Percentiles rank a stretch among this genome's conserved stretches.
These are phyloP conservation scores for Fusarium coffeatum DNA, from an alignment of 2,329 filamentous ascomycete species.

Conservation along the genomic window DNA sequence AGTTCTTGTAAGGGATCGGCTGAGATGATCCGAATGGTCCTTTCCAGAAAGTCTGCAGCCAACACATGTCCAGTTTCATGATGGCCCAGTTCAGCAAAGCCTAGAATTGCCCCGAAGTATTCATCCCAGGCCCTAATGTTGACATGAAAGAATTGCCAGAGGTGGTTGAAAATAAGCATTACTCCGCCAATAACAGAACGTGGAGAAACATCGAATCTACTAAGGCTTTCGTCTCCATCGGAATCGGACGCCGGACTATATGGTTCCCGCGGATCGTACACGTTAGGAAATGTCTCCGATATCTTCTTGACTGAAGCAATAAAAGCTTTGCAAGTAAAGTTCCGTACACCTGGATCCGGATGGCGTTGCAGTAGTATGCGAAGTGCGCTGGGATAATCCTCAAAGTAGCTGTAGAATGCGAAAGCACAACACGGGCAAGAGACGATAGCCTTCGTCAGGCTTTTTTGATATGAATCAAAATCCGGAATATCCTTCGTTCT, in stretches of 20 bases:
- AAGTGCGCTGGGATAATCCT: slow-evolving; percentile 65
- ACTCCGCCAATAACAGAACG: slow-evolving; percentile 52
- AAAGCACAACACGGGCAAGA: slow-evolving; percentile 65
- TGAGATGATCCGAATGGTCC: slow-evolving; percentile 68
- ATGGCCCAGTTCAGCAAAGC: slow-evolving; percentile 72
- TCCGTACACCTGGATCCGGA: slow-evolving; percentile 66
- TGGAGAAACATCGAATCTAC: slow-evolving; percentile 4
- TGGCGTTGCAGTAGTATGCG: slow-evolving; percentile 73
- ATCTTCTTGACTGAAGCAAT: slow-evolving; percentile 65
- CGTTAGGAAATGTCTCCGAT: slow-evolving; percentile 58
- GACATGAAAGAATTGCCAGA: slow-evolving; percentile 73
- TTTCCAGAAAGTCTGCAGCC: slow-evolving; percentile 69
- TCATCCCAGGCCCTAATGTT: slow-evolving; percentile 78
- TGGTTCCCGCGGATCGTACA: slow-evolving; percentile 55
- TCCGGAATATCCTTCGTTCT: slow-evolving; percentile 76
- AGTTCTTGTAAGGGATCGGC: slow-evolving; percentile 67
- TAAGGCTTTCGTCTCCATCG: slow-evolving; percentile 46
- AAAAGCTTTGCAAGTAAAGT: slow-evolving; percentile 63
- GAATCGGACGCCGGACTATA: slow-evolving; percentile 40
- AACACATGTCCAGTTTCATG: slow-evolving; percentile 70
- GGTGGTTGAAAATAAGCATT: slow-evolving; percentile 62
- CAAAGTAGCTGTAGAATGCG: slow-evolving; percentile 71
- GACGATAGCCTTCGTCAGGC: slow-evolving; percentile 61
- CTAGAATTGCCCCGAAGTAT: slow-evolving; percentile 76
- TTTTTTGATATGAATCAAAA: slow-evolving; percentile 65